Evolutionary conservation across 1,139 yeast genomes (phyloP).

Genomic region (Geotrichum macrosporum): DNA sequence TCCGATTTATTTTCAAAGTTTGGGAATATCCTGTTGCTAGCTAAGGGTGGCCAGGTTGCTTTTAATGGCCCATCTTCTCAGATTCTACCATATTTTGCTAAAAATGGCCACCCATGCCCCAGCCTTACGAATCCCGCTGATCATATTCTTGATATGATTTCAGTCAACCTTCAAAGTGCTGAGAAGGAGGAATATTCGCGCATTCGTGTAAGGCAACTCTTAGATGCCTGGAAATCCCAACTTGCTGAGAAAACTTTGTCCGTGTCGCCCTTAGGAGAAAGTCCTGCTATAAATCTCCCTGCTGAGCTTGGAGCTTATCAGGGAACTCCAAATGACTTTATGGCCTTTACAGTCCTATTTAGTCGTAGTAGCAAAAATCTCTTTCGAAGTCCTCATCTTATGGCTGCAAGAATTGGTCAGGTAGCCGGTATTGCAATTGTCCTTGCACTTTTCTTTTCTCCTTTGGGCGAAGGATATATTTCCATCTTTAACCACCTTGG

Average conservation of each 20-base stretch:
- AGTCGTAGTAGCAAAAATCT: conserved; percentile 51
- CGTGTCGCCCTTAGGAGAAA: neutral
- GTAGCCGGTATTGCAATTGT: conserved; percentile 61
- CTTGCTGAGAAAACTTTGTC: neutral
- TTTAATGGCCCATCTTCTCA: conserved; percentile 48
- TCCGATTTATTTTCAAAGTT: conserved; percentile 58
- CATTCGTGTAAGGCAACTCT: conserved; percentile 33
- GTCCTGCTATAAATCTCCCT: conserved; percentile 8
- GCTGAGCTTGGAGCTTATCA: conserved; percentile 23
- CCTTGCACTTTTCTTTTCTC: conserved; percentile 67
- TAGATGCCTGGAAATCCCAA: conserved; percentile 32
- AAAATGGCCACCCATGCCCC: conserved; percentile 53
- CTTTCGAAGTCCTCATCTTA: conserved; percentile 55
- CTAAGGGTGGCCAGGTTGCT: conserved; percentile 68
- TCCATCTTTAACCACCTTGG: conserved; percentile 71
- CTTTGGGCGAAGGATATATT: conserved; percentile 53
- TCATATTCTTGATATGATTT: conserved; percentile 63
- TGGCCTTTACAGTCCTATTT: conserved; percentile 44
- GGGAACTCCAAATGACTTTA: conserved; percentile 35
- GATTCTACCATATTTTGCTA: conserved; percentile 45
- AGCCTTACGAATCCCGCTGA: conserved; percentile 66
- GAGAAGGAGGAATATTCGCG: conserved; percentile 40
- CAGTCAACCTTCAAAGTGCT: conserved; percentile 43
- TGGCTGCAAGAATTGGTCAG: conserved; percentile 65
- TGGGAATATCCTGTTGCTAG: conserved; percentile 63